Evolutionary conservation across 176 grass and related monocot species (phyloP).

Genomic region (Hyparrhenia diplandra): DNA sequence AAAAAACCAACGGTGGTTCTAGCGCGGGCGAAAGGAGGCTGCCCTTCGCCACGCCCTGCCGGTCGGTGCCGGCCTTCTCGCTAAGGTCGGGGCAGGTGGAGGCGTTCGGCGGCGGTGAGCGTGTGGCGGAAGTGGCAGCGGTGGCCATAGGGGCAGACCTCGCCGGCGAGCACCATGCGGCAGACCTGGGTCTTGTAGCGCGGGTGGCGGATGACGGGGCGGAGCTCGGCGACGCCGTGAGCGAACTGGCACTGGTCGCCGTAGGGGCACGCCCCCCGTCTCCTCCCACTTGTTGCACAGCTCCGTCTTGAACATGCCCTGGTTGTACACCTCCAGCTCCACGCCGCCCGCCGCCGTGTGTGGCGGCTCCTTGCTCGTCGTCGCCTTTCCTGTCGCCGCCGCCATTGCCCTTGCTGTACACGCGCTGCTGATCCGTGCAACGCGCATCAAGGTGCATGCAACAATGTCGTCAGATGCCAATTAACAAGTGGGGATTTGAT

Average conservation of each 20-base stretch:
- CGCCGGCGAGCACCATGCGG: conserved; percentile 91
- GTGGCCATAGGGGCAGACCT: conserved; percentile 87
- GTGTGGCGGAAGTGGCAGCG: conserved; percentile 98
- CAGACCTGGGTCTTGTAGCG: conserved; percentile 97
- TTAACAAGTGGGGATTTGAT: not conserved
- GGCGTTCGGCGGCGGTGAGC: conserved; percentile 67
- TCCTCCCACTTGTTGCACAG: conserved; percentile 99
- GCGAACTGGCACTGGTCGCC: conserved; percentile 94
- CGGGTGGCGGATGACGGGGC: conserved; percentile 92
- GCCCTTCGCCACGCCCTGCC: not conserved
- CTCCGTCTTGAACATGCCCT: conserved; percentile 99
- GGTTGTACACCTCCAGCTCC: conserved; percentile 93
- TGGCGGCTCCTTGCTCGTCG: not conserved
- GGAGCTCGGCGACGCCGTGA: conserved; percentile 91
- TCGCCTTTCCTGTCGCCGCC: conserved; percentile 29
- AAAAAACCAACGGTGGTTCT: not conserved
- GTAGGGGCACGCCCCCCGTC: conserved; percentile 81
- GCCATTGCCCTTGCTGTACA: conserved; percentile 28
- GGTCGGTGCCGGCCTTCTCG: not conserved
- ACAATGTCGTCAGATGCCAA: conserved; percentile 16
- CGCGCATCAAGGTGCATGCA: not conserved
- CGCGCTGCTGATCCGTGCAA: conserved; percentile 42
- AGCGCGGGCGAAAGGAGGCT: not conserved
- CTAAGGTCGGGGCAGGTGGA: conserved; percentile 34
- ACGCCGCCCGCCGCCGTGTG: not conserved